A percentile compares a stretch with the other conserved stretches of the same genome.
phyloP scores from a whole-genome alignment of 352 stramenopile species.

The Vaucheria bursata region DNA sequence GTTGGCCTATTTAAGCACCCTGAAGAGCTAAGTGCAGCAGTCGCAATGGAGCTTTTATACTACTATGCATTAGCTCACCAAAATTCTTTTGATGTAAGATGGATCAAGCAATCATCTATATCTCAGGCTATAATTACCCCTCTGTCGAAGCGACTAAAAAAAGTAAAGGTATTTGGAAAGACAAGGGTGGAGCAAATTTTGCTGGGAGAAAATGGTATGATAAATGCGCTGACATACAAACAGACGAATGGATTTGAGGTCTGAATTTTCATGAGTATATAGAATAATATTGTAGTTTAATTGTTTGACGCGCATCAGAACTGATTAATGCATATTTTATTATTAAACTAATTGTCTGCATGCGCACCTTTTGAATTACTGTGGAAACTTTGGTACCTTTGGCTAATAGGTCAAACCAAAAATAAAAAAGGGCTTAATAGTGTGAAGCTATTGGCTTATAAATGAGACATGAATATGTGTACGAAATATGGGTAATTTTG shows the following conservation, averaged over 20 bases:
- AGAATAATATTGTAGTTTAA: not conserved
- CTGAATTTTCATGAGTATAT: not conserved
- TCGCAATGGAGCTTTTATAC: slow-evolving; percentile 69
- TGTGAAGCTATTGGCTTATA: too few relatives aligned
- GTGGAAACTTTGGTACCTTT: too few relatives aligned
- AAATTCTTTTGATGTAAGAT: slow-evolving; percentile 66
- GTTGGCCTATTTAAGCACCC: slow-evolving; percentile 64
- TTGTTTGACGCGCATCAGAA: too few relatives aligned
- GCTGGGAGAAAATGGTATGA: not conserved
- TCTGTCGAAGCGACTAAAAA: slow-evolving; percentile 52
- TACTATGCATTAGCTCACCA: slow-evolving; percentile 72
- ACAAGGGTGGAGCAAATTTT: not conserved
- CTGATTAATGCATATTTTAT: too few relatives aligned
- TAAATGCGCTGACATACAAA: not conserved
- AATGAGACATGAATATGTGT: too few relatives aligned
- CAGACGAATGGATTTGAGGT: not conserved
- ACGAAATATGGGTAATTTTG: too few relatives aligned
- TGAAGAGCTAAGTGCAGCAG: slow-evolving; percentile 63
- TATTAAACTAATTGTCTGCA: too few relatives aligned
- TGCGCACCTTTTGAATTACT: too few relatives aligned
- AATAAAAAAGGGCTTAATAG: too few relatives aligned
- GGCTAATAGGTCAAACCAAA: too few relatives aligned
- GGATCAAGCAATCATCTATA: slow-evolving; percentile 53
- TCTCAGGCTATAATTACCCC: slow-evolving; percentile 51
- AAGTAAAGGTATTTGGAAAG: slow-evolving; percentile 4